phyloP scores from a whole-genome alignment of 495 filamentous ascomycete genomes.

The Aspergillus coremiiformis region DNA sequence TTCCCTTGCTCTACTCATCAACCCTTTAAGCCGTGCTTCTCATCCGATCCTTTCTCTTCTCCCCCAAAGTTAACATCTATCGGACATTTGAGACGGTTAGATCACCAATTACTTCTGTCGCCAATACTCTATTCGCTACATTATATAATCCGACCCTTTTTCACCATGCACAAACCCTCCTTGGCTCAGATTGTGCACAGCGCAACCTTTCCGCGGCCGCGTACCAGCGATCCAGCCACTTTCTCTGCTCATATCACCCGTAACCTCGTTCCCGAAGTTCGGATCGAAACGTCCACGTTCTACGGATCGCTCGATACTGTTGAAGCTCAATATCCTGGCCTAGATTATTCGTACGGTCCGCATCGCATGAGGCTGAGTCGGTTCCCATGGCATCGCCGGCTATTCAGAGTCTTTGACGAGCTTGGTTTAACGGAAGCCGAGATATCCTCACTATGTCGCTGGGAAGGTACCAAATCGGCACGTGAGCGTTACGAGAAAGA shows the following conservation, averaged over 20 bases:
- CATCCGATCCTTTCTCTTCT: not conserved
- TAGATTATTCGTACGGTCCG: slow-evolving; percentile 74
- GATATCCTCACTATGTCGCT: slow-evolving; percentile 72
- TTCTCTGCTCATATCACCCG: slow-evolving; percentile 53
- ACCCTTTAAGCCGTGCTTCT: not conserved
- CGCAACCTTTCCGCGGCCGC: slow-evolving; percentile 50
- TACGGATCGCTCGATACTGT: slow-evolving; percentile 78
- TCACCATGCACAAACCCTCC: slow-evolving; percentile 53
- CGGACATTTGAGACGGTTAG: not conserved
- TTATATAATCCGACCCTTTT: not conserved
- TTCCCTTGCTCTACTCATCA: slow-evolving; percentile 5
- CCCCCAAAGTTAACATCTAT: not conserved
- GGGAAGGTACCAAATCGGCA: slow-evolving; percentile 91
- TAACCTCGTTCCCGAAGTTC: slow-evolving; percentile 82
- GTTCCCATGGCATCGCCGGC: slow-evolving; percentile 69
- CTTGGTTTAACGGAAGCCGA: slow-evolving; percentile 69
- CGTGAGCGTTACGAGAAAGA: slow-evolving; percentile 78
- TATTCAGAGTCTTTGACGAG: slow-evolving; percentile 77
- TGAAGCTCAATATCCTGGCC: slow-evolving; percentile 84
- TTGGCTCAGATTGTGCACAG: slow-evolving; percentile 50
- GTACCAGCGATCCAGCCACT: slow-evolving; percentile 45
- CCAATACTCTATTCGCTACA: not conserved
- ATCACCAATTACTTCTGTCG: not conserved
- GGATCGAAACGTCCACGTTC: slow-evolving; percentile 74
- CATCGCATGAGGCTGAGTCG: slow-evolving; percentile 80